phyloP scores from a whole-genome alignment of 306 rosid species.

The Cucumis sativus region Cucumber_9930_V3 NC_026655.2:1128001-1128500 shows the following conservation, averaged over 20 bases:
- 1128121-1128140: conserved; percentile 8
- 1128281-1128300: conserved; percentile 5
- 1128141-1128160: conserved; percentile 10
- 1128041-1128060: not conserved
- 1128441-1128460: conserved; percentile 87
- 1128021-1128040: not conserved
- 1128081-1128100: not conserved
- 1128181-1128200: conserved; percentile 13
- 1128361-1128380: conserved; percentile 9
- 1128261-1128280: not conserved
- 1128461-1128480: conserved; percentile 75
- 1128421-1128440: conserved; percentile 87
- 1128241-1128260: not conserved
- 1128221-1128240: conserved; percentile 6
- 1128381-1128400: conserved; percentile 4
- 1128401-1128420: not conserved
- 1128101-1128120: conserved; percentile 7
- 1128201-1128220: conserved; percentile 10
- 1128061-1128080: not conserved
- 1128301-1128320: conserved; percentile 9
- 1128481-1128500: conserved; percentile 71
- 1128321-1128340: conserved; percentile 5
- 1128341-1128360: conserved; percentile 4
- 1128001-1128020: conserved; percentile 2
- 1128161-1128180: conserved; percentile 10